These are phyloP conservation scores for Sporothrix dimorphospora DNA, from an alignment of 2,329 filamentous ascomycete genomes.

Conservation along the genomic window DNA sequence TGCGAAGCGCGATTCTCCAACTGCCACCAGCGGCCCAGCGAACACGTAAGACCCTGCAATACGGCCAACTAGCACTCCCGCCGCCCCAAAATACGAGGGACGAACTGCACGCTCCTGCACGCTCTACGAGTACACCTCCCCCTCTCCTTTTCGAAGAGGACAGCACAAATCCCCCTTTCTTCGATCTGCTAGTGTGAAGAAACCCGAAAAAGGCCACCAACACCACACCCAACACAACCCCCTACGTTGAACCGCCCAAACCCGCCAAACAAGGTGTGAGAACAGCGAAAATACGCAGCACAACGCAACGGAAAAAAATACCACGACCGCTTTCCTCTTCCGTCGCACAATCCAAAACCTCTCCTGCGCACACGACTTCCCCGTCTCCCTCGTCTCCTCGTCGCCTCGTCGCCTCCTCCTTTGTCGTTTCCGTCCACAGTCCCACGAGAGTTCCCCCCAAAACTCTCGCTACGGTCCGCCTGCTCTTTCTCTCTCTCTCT, in stretches of 20 bases:
- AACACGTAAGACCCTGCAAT: constrained; percentile 19
- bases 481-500: not conserved
- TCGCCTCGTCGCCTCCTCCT: not conserved
- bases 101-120: not conserved
- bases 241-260: not conserved
- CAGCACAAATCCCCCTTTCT: constrained; percentile 25
- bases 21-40: not conserved
- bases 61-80: constrained; percentile 13
- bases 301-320: not conserved
- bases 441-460: constrained; percentile 1
- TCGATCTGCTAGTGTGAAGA: constrained; percentile 26
- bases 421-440: not conserved
- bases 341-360: not conserved
- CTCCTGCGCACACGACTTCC: constrained; percentile 22
- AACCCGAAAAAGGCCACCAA: not conserved
- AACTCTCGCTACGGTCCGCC: not conserved
- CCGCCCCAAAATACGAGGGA: constrained; percentile 20
- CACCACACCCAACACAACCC: not conserved
- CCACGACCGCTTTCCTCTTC: constrained; percentile 21
- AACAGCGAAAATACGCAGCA: not conserved
- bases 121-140: not conserved
- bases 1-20: constrained; percentile 1
- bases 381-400: not conserved
- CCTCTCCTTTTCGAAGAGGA: not conserved
- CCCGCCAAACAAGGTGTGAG: constrained; percentile 14